Evolutionary conservation across 2,329 filamentous ascomycete genomes (phyloP), one percentile per base, ranked within the genome.

Genomic region (Endocalyx cinctus): DNA sequence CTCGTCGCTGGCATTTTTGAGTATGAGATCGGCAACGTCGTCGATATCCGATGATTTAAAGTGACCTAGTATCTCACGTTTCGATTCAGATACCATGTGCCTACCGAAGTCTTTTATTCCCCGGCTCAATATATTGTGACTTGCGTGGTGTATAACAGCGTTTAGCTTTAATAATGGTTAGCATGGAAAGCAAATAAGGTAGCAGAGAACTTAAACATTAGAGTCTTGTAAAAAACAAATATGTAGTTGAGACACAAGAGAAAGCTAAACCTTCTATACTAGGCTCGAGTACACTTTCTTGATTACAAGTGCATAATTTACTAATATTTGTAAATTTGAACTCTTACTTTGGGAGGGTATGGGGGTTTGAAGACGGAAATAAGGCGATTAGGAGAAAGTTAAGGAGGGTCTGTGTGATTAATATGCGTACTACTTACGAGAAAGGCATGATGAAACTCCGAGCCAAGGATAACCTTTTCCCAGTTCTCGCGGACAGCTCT

Each of bases 361-460:
- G n/a, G n/a, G n/a, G n/a, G n/a, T n/a, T n/a, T n/a, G n/a, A n/a
- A n/a, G n/a, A n/a, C n/a, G n/a, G n/a, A n/a, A n/a, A n/a, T n/a
- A n/a, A n/a, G n/a, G n/a, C n/a, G n/a, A n/a, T n/a, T n/a, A n/a
- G n/a, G n/a, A n/a, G n/a, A n/a, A n/a, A n/a, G n/a, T n/a, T n/a
- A n/a, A n/a, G n/a, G n/a, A n/a, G n/a, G n/a, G n/a, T n/a, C n/a
- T n/a, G n/a, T n/a, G n/a, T n/a, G n/a, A n/a, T n/a, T n/a, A n/a
- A n/a, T n/a, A n/a, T n/a, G n/a, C n/a, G n/a, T n/a, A n/a, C n/a
- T n/a, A 66, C 70, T 60, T 51, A 77, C 71, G 33, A 76, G 36
- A 40, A 77, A 77, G 3, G 65, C 62, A 26, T 65, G 57, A 39
- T 77, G 72, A 37, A 70, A 75, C 10, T 72, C 66, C 4, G 67